Percentiles rank a stretch among this genome's conserved stretches.
These are phyloP conservation scores for Canavalia ensiformis DNA, from an alignment of 306 rosid species.

Conservation along the genomic window DNA sequence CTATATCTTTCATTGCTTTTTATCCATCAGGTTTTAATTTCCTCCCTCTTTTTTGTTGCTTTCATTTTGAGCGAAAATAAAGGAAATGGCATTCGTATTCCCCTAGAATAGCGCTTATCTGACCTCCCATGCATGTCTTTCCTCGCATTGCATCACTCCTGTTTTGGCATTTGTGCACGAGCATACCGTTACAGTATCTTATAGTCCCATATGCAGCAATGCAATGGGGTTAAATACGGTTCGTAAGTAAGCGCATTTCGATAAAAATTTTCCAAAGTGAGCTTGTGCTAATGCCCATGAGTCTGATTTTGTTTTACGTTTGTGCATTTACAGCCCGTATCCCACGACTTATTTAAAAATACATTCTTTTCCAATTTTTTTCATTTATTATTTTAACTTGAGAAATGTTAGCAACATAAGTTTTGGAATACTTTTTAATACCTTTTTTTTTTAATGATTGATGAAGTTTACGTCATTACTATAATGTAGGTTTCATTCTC, in stretches of 20 bases:
- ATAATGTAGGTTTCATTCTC: not conserved
- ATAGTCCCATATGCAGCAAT: conserved; percentile 15
- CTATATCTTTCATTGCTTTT: conserved; percentile 69
- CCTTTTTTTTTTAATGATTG: not conserved
- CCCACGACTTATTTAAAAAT: not conserved
- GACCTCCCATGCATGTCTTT: conserved; percentile 42
- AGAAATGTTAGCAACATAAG: not conserved
- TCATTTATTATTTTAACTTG: not conserved
- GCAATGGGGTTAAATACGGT: conserved; percentile 9
- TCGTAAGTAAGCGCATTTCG: conserved; percentile 26
- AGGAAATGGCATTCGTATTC: conserved; percentile 57
- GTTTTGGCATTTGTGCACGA: conserved; percentile 43
- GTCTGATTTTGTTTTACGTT: not conserved
- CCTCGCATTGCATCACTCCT: conserved; percentile 32
- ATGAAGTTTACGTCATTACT: not conserved
- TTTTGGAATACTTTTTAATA: not conserved
- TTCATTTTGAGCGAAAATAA: conserved; percentile 59
- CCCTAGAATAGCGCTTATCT: conserved; percentile 38
- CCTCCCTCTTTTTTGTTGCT: conserved; percentile 54
- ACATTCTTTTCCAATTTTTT: not conserved
- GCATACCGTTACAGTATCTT: conserved; percentile 36
- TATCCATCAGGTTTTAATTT: conserved; percentile 58
- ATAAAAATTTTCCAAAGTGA: conserved; percentile 1
- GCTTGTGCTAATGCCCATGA: not conserved
- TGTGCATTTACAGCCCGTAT: not conserved